phyloP scores from a whole-genome alignment of 768 basidiomycete genomes.

The Exsudoporus frostii region DNA sequence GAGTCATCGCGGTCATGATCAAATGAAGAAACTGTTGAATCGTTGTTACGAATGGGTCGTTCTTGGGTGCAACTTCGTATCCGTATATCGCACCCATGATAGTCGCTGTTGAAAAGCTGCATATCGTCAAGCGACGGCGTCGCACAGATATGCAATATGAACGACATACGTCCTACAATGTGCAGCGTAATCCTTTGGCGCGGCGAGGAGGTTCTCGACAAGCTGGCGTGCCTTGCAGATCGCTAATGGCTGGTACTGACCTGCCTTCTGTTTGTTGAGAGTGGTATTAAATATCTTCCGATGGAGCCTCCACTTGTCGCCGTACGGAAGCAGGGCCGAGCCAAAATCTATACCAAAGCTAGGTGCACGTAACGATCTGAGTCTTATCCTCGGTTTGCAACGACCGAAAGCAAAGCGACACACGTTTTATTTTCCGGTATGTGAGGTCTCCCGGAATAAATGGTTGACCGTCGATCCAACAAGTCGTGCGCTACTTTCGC shows the following conservation, averaged over 20 bases:
- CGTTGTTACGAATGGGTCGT: slow-evolving; percentile 28
- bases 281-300: slow-evolving; percentile 24
- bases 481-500: slow-evolving; percentile 21
- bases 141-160: background rate
- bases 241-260: slow-evolving; percentile 13
- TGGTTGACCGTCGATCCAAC: slow-evolving; percentile 24
- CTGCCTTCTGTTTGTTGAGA: slow-evolving; percentile 16
- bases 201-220: slow-evolving; percentile 19
- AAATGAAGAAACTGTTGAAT: slow-evolving; percentile 10
- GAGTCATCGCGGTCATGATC: slow-evolving; percentile 10
- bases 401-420: background rate
- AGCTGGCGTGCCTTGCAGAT: slow-evolving; percentile 22
- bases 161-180: slow-evolving; percentile 26
- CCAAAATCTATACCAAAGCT: slow-evolving; percentile 33
- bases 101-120: slow-evolving; percentile 20
- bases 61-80: slow-evolving; percentile 21
- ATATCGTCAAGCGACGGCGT: background rate
- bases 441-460: slow-evolving; percentile 29
- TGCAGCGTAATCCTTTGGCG: slow-evolving; percentile 10
- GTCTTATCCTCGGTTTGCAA: too few species aligned
- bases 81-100: slow-evolving; percentile 27
- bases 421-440: slow-evolving; percentile 21
- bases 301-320: slow-evolving; percentile 29
- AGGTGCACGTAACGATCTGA: background rate
- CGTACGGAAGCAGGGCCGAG: slow-evolving; percentile 29